These are phyloP conservation scores for Capsella bursapastoris DNA, from an alignment of 345 rosid species.

Conservation along the genomic window DNA sequence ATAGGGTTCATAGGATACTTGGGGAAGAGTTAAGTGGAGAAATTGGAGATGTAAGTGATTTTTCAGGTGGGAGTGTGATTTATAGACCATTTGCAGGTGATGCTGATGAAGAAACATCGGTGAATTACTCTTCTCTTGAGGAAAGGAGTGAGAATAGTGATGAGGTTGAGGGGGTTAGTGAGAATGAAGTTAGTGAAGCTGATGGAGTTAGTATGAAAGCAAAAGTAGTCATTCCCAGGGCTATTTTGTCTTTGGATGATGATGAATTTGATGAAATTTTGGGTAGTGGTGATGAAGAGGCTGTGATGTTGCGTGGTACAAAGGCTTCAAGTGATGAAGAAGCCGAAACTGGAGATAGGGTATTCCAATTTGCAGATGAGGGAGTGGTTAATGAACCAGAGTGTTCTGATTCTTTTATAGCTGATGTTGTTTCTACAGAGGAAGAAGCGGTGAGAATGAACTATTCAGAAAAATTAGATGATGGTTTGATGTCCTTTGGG, in stretches of 20 bases:
- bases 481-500: slow-evolving; percentile 36
- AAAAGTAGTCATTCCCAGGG: slow-evolving; percentile 54
- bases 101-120: slow-evolving; percentile 35
- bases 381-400: slow-evolving; percentile 34
- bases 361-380: slow-evolving; percentile 17
- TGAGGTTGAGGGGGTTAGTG: slow-evolving; percentile 38
- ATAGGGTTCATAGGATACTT: slow-evolving; percentile 36
- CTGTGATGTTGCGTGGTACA: slow-evolving; percentile 34
- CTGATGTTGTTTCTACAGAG: slow-evolving; percentile 22
- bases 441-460: slow-evolving; percentile 25
- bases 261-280: slow-evolving; percentile 52
- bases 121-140: slow-evolving; percentile 38
- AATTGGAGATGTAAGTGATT: slow-evolving; percentile 32
- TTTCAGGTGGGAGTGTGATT: slow-evolving; percentile 42
- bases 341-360: slow-evolving; percentile 28
- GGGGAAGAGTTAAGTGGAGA: slow-evolving; percentile 50
- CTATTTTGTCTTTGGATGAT: slow-evolving; percentile 67
- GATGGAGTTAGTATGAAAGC: slow-evolving; percentile 38
- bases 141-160: slow-evolving; percentile 44
- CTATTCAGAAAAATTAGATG: not conserved
- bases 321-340: slow-evolving; percentile 48
- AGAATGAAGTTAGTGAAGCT: slow-evolving; percentile 39
- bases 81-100: slow-evolving; percentile 35
- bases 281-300: slow-evolving; percentile 48
- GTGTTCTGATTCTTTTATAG: slow-evolving; percentile 25